Evolutionary conservation across 179 eudicot species (phyloP).

Genomic region (Spinacia oleracea): DNA sequence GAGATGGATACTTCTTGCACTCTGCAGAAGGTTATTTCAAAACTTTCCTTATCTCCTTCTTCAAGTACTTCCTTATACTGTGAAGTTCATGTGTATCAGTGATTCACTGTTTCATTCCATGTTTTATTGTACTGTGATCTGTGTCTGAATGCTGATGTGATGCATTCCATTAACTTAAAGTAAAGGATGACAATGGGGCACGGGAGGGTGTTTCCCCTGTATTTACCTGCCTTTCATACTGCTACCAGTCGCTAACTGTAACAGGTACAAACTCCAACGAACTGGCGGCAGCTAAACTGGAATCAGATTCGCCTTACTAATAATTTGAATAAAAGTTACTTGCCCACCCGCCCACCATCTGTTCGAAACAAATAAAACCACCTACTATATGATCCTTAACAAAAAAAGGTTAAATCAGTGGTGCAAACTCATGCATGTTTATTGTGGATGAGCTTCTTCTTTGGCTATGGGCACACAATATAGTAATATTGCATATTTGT

Average conservation of each 20-base stretch:
- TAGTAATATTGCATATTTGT: too few relatives aligned
- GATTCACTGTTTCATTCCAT: background rate
- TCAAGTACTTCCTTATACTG: background rate
- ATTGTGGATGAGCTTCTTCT: background rate
- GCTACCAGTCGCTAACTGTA: background rate
- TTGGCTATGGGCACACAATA: background rate
- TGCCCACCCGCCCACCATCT: background rate
- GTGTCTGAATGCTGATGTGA: background rate
- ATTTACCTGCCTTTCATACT: background rate
- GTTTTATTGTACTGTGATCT: background rate
- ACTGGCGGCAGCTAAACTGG: background rate
- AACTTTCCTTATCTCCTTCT: slow-evolving; percentile 8
- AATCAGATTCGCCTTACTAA: background rate
- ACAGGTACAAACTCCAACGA: background rate
- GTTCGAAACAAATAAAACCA: too few relatives aligned
- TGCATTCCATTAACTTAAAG: background rate
- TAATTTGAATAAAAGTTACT: background rate
- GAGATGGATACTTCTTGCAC: slow-evolving; percentile 78
- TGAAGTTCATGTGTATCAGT: background rate
- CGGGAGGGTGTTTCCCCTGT: background rate
- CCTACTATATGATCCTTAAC: background rate
- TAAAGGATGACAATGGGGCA: background rate
- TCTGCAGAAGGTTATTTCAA: slow-evolving; percentile 60
- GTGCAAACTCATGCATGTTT: background rate
- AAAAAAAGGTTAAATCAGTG: background rate